Evolutionary conservation across 305 asterid genomes (phyloP).

Genomic region (Withania somnifera): DNA sequence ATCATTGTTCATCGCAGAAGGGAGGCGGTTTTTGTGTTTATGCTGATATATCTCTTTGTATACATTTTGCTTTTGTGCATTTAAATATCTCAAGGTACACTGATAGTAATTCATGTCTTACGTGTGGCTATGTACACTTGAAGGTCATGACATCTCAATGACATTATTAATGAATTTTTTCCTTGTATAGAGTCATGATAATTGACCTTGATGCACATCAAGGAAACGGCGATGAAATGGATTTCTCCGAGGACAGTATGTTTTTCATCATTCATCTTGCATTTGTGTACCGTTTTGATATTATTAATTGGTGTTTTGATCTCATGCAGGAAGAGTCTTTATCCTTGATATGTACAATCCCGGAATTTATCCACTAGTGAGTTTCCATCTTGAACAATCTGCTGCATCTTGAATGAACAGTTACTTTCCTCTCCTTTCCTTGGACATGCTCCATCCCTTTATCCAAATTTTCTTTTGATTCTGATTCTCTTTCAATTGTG

Average conservation of each 20-base stretch:
- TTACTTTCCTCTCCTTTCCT: background rate
- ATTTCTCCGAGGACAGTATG: conserved; percentile 76
- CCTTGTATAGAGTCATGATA: conserved; percentile 70
- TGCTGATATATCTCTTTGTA: conserved; percentile 91
- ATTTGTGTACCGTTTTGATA: conserved; percentile 6
- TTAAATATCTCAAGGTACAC: conserved; percentile 68
- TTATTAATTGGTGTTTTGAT: conserved; percentile 14
- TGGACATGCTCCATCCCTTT: background rate
- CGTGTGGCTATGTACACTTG: background rate
- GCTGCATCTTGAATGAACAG: background rate
- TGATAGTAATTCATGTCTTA: background rate
- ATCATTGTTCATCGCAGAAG: conserved; percentile 76
- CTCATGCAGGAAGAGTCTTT: conserved; percentile 72
- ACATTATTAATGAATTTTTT: background rate
- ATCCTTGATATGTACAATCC: conserved; percentile 95
- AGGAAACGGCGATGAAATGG: conserved; percentile 92
- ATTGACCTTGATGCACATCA: conserved; percentile 99
- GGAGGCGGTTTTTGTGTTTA: conserved; percentile 97
- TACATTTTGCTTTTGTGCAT: conserved; percentile 57
- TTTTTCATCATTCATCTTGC: conserved; percentile 13
- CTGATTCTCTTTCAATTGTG: background rate
- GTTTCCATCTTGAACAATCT: conserved; percentile 17
- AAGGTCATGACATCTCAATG: background rate
- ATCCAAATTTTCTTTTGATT: background rate
- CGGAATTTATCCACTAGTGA: conserved; percentile 80